A percentile compares a stretch with the other conserved stretches of the same genome.
Conservation (phyloP, 345 rosid genomes). For the Gossypium bickii region DNA sequence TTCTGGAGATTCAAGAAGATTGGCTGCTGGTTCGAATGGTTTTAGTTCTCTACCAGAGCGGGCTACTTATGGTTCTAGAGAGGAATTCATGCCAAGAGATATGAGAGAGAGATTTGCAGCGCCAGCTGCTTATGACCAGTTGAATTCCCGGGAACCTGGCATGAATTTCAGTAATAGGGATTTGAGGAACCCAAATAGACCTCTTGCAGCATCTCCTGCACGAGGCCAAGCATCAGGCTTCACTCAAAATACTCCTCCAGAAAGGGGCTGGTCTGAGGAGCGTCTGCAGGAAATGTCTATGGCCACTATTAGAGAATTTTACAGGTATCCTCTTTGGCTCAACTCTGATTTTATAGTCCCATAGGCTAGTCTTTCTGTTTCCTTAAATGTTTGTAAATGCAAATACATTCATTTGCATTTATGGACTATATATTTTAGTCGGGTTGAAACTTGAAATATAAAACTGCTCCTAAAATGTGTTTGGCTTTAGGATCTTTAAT, state of each 20-base stretch:
- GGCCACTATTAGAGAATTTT: slow-evolving; percentile 81
- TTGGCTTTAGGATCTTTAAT: background rate
- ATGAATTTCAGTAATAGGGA: slow-evolving; percentile 47
- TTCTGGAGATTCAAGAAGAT: slow-evolving; percentile 59
- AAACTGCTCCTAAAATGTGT: background rate
- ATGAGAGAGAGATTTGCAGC: slow-evolving; percentile 47
- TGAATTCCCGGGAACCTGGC: slow-evolving; percentile 47
- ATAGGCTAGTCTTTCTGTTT: background rate
- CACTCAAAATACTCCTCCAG: slow-evolving; percentile 43
- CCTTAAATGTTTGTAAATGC: background rate
- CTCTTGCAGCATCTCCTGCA: slow-evolving; percentile 41
- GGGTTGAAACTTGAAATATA: background rate
- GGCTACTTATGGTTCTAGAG: slow-evolving; percentile 36
- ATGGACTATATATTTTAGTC: background rate
- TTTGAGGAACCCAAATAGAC: slow-evolving; percentile 36
- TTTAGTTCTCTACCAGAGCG: slow-evolving; percentile 39
- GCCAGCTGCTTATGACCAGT: slow-evolving; percentile 43
- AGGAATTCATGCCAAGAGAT: slow-evolving; percentile 43
- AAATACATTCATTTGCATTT: background rate
- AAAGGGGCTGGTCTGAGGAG: slow-evolving; percentile 57
- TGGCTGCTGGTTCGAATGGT: slow-evolving; percentile 53
- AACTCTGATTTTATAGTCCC: slow-evolving; percentile 17
- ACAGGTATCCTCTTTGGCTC: slow-evolving; percentile 50
- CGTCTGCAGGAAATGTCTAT: slow-evolving; percentile 50
- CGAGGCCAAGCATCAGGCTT: slow-evolving; percentile 36